Base-by-base conservation (phyloP, 1,139 yeast species). In the Candida anutae region DNA sequence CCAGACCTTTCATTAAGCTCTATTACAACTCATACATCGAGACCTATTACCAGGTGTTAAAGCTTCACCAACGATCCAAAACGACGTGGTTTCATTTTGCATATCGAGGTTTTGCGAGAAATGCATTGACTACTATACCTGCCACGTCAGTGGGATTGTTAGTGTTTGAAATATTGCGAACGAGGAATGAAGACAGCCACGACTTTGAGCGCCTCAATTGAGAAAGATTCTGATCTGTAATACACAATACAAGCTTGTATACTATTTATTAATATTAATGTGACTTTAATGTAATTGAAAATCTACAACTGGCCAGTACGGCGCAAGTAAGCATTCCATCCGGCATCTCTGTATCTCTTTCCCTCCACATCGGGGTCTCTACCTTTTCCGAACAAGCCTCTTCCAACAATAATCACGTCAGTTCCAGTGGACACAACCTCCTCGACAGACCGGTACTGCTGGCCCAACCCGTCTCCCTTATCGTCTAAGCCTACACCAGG, bases 401-500 rank as follows among this genome's bases (percentile, higher is more conserved):
- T 75, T 8, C 99, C 99, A 13, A 93, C 99, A 52, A 93, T 93
- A 31, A 93, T 87, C 31, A 93, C 72, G 53, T 93, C 99, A 2
- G 94, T 71, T 12, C 98, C 98, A 4, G 81, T 75, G 15, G 73
- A 52, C 6, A 84, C 63, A 16, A 87, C 98, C 36, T 83, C 84
- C 41, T 75, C 76, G 3, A 90, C 98, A 5, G 95, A 76, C 53
- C 98, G 71, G 56, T 93, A 93, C 56, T 90, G 98, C 58, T 93
- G 99, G 14, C 99, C 99, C 37, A 90, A 68, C 1, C 77, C 77
- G 53, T 90, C 99, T n/a, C 97, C 97, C 55, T 80, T 90, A 48
- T 88, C 97, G 50, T 88, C 98, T 34, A 93, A 68, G 2, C 97
- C 97, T 25, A 93, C 98, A 35, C 99, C 99, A 0, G 99, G 99